These are phyloP conservation scores for Colletotrichum gloeosporioides DNA, from an alignment of 2,329 filamentous ascomycete genomes.

Conservation along the genomic window DNA sequence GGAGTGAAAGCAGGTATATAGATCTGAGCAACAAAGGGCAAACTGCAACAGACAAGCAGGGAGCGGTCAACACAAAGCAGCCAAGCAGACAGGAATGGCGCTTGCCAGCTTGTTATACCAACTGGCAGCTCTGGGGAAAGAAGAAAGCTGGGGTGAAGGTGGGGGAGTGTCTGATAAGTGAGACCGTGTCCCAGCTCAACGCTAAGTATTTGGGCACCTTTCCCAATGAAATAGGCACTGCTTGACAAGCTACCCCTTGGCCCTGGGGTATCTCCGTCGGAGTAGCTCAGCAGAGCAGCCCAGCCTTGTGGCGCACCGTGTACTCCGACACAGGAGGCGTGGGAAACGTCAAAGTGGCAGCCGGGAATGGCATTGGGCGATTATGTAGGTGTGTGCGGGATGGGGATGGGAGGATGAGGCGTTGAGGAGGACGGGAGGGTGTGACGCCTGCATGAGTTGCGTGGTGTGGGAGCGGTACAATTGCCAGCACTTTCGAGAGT, in stretches of 20 bases:
- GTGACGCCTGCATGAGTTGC: neutral
- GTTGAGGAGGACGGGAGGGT: slow-evolving; percentile 17
- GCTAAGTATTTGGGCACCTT: neutral
- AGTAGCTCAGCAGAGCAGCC: neutral
- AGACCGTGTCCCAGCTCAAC: slow-evolving; percentile 19
- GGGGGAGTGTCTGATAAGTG: slow-evolving; percentile 18
- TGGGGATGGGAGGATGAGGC: neutral
- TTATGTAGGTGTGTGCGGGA: slow-evolving; percentile 4
- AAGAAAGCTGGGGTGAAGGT: slow-evolving; percentile 18
- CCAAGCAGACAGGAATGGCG: neutral
- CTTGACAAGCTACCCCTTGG: slow-evolving; percentile 11
- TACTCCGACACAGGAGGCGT: neutral
- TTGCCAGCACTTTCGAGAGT: neutral
- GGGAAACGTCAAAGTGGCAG: neutral
- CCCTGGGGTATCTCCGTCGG: slow-evolving; percentile 7
- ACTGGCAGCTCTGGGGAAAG: neutral
- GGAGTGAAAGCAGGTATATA: neutral
- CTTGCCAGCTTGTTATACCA: slow-evolving; percentile 19
- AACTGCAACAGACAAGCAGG: slow-evolving; percentile 7
- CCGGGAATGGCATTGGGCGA: neutral
- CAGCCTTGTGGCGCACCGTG: slow-evolving; percentile 14
- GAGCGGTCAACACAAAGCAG: slow-evolving; percentile 5
- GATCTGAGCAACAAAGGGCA: slow-evolving; percentile 2
- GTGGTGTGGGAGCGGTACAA: neutral
- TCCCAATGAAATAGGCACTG: neutral